Evolutionary conservation across 129 eudicot species (phyloP).

Genomic region (sunflower (Helianthus annuus)): DNA sequence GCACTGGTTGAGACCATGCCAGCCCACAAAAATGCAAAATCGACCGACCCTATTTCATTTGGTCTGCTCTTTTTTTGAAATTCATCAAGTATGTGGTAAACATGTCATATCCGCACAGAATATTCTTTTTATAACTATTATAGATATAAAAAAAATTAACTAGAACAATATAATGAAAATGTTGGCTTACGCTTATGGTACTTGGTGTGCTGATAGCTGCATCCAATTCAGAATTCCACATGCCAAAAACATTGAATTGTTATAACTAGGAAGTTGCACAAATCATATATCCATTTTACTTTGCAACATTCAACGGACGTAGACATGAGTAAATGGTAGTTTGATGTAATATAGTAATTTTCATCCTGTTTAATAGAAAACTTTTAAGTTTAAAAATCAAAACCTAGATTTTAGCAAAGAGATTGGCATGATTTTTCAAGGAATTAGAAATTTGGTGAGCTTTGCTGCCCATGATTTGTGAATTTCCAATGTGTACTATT

Average conservation of each 20-base stretch:
- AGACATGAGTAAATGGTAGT: slow-evolving; percentile 9
- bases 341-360: slow-evolving; percentile 7
- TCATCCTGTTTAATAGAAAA: neutral
- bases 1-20: neutral
- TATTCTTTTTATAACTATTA: neutral
- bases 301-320: slow-evolving; percentile 9
- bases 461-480: slow-evolving; percentile 1
- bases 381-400: neutral
- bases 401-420: slow-evolving; percentile 6
- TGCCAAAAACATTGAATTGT: slow-evolving; percentile 43
- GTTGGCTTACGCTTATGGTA: slow-evolving; percentile 93
- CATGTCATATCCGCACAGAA: neutral
- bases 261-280: slow-evolving; percentile 29
- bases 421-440: neutral
- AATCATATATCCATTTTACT: slow-evolving; percentile 6
- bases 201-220: slow-evolving; percentile 98
- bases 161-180: slow-evolving; percentile 6
- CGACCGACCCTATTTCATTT: neutral
- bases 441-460: neutral
- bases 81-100: neutral
- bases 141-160: neutral
- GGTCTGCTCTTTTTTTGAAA: neutral
- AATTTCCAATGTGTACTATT: slow-evolving; percentile 1
- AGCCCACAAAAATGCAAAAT: neutral
- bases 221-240: slow-evolving; percentile 46